Conservation (phyloP, 768 basidiomycete genomes). For the Mycena polygramma region DNA sequence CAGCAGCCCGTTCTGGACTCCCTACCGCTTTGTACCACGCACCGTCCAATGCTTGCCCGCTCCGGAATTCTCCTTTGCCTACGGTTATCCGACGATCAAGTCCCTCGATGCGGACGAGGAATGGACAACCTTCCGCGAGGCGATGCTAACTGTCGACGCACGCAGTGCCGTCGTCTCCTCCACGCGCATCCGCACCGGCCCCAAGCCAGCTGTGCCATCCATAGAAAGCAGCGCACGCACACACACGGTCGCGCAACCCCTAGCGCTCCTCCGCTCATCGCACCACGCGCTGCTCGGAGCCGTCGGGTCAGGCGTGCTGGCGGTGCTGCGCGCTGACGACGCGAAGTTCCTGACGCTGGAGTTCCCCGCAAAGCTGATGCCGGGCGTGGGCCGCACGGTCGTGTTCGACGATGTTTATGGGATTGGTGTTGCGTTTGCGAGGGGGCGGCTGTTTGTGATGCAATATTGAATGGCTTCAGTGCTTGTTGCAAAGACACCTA, state of each 20-base stretch:
- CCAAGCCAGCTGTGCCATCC: no score
- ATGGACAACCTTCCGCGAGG: conserved; percentile 3
- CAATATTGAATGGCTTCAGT: conserved; percentile 17
- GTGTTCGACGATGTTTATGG: conserved; percentile 28
- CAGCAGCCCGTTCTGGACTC: not conserved
- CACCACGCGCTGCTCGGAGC: conserved; percentile 2
- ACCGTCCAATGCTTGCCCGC: not conserved
- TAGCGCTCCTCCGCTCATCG: not conserved
- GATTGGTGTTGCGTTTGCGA: conserved; percentile 13
- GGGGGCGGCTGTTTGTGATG: conserved; percentile 22
- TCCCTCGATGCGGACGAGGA: not conserved
- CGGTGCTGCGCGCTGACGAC: not conserved
- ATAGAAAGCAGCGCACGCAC: no score
- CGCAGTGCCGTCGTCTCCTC: not conserved
- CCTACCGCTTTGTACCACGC: not conserved
- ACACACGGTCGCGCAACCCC: not conserved
- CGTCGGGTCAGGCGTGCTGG: not conserved
- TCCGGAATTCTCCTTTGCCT: not conserved
- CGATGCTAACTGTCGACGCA: not conserved
- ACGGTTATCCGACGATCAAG: not conserved
- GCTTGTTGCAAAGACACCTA: no score
- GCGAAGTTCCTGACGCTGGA: conserved; percentile 2
- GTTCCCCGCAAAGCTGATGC: conserved; percentile 9
- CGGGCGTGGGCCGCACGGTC: conserved; percentile 11
- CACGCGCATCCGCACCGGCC: not conserved